Conservation (phyloP, 768 basidiomycete genomes). For the Erythrobasidium yunnanense region DNA sequence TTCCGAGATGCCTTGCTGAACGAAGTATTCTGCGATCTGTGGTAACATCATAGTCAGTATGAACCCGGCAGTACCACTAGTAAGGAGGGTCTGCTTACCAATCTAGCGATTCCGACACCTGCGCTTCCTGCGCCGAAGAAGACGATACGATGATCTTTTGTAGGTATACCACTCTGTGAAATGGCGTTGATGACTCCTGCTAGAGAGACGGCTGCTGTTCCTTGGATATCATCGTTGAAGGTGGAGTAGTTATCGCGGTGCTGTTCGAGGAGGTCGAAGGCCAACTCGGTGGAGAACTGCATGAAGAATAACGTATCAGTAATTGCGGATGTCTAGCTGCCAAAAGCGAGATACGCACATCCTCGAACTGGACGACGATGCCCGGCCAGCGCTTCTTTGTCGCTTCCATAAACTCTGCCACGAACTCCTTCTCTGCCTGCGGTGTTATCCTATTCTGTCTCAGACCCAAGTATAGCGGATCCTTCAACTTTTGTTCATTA, state of each 20-base stretch:
- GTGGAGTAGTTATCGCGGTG: slow-evolving; percentile 55
- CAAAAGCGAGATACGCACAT: slow-evolving; percentile 4
- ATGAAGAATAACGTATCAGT: slow-evolving; percentile 40
- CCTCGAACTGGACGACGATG: slow-evolving; percentile 67
- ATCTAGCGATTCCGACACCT: slow-evolving; percentile 82
- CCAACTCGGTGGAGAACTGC: slow-evolving; percentile 87
- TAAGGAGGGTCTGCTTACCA: slow-evolving; percentile 46
- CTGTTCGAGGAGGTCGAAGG: slow-evolving; percentile 69
- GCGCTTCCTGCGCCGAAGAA: slow-evolving; percentile 89
- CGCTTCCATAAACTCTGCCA: slow-evolving; percentile 87
- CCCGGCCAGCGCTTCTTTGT: slow-evolving; percentile 65
- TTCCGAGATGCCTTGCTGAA: slow-evolving; percentile 60
- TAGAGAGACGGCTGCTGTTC: slow-evolving; percentile 79
- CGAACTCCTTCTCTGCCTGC: slow-evolving; percentile 56
- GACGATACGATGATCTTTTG: slow-evolving; percentile 68
- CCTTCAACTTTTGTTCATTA: slow-evolving; percentile 63
- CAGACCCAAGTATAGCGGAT: slow-evolving; percentile 80
- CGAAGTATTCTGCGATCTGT: slow-evolving; percentile 63
- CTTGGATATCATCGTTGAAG: slow-evolving; percentile 37
- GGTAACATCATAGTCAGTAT: background rate
- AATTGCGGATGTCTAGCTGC: background rate
- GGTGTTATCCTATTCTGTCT: slow-evolving; percentile 58
- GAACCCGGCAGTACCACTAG: background rate
- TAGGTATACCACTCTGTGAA: slow-evolving; percentile 38
- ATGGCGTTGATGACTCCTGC: slow-evolving; percentile 71